These are phyloP conservation scores for Sphaerulina musiva DNA, from an alignment of 2,329 filamentous ascomycete species.

Conservation along the genomic window DNA sequence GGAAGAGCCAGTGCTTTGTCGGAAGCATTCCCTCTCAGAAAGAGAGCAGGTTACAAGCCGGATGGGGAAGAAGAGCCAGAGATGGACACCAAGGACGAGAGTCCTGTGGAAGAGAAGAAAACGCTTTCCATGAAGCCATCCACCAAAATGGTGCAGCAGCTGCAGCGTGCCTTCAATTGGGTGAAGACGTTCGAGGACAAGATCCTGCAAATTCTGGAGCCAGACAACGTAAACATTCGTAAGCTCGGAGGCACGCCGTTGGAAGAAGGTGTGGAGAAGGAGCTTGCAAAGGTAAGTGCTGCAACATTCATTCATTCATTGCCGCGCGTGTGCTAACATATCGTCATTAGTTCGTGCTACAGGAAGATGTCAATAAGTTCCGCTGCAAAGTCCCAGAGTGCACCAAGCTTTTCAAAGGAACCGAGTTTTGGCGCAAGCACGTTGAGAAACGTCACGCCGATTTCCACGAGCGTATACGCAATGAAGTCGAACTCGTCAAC, in stretches of 20 bases:
- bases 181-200: slow-evolving; percentile 98
- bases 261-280: slow-evolving; percentile 80
- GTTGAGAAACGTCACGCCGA: slow-evolving; percentile 91
- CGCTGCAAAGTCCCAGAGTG: slow-evolving; percentile 95
- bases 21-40: slow-evolving; percentile 73
- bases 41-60: slow-evolving; percentile 48
- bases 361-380: slow-evolving; percentile 96
- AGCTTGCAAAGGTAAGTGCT: slow-evolving; percentile 57
- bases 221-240: slow-evolving; percentile 75
- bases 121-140: slow-evolving; percentile 40
- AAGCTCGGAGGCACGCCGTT: slow-evolving; percentile 85
- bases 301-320: not conserved
- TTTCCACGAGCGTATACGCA: slow-evolving; percentile 72
- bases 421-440: slow-evolving; percentile 96
- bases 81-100: slow-evolving; percentile 24
- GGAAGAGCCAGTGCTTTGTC: slow-evolving; percentile 78
- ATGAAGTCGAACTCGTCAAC: slow-evolving; percentile 87
- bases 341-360: slow-evolving; percentile 64
- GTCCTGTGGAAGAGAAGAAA: slow-evolving; percentile 59
- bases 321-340: not conserved
- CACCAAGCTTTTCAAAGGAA: slow-evolving; percentile 93
- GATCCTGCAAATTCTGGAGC: slow-evolving; percentile 83
- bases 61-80: slow-evolving; percentile 43
- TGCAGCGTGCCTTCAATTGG: slow-evolving; percentile 96
- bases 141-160: slow-evolving; percentile 79